Evolutionary conservation across 2,329 filamentous ascomycete genomes (phyloP), one percentile per base, ranked within the genome.

Genomic region (Cladosporium sp.): DNA sequence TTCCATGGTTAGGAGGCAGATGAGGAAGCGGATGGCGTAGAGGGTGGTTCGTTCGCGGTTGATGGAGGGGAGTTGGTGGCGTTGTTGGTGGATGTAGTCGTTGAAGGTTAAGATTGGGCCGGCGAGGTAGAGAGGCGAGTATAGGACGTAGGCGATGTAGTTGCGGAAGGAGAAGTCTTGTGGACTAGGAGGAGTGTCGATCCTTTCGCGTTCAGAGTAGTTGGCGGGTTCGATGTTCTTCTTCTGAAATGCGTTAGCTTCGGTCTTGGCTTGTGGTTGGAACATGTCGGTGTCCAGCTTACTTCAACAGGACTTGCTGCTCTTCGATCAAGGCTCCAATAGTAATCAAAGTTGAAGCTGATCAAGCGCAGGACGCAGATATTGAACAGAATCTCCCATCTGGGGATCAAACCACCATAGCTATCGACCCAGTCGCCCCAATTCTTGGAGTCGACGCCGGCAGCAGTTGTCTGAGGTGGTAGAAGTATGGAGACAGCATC

Each of bases 331-430:
- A 89, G 74, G 67, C 90, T 94, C 93, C 94, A 99, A 73, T 96
- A 93, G 72, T 96, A 92, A 75, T 99, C 94, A 70, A 99, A 75
- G 73, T 97, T 97, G 82, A 96, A 99, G 72, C 93, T 97, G 67
- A 99, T 92, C 50, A 97, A 80, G 5, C 94, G 87, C 58, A 99
- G 78, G 25, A 97, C 88, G 3, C 93, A 97, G 62, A 99, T 85
- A 70, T 99, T 99, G 81, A 99, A 99, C 5, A 97, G 82, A n/a
- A 99, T 87, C 72, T 97, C 91, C 94, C 94, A 99, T 60, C 93
- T 84, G 0, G 88, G 81, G 71, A 96, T 86, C n/a, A 99, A 77
- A 0, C 94, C 94, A 7, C 90, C 86, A 64, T 88, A 88, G 55
- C 82, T 80, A 74, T 99, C 94, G 15, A 97, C 77, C 78, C 84